Conservation (phyloP, 306 rosid genomes). For the Quercus variabilis region DNA sequence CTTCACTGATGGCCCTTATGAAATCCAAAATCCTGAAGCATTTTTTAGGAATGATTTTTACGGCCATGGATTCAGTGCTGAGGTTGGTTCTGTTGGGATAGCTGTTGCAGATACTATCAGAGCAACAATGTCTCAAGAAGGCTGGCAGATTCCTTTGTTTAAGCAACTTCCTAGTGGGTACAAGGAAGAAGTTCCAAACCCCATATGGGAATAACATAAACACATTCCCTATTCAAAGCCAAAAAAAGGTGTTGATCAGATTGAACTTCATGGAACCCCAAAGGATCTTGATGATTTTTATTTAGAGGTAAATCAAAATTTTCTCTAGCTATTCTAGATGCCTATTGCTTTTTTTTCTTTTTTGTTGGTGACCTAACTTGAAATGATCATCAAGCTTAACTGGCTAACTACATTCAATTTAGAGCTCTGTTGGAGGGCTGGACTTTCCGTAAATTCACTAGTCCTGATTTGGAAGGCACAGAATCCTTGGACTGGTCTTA, state of each 20-base stretch:
- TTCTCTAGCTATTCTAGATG: slow-evolving; percentile 14
- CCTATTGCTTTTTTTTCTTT: neutral
- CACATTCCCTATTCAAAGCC: slow-evolving; percentile 80
- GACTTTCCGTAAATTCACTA: slow-evolving; percentile 76
- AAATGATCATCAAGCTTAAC: slow-evolving; percentile 70
- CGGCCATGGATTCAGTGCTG: no score
- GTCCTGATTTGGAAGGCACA: slow-evolving; percentile 95
- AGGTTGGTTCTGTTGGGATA: no score
- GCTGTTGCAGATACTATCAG: no score
- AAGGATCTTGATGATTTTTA: slow-evolving; percentile 91
- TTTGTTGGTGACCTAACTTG: slow-evolving; percentile 7
- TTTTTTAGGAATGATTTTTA: no score
- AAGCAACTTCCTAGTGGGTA: no score
- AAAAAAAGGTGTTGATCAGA: slow-evolving; percentile 62
- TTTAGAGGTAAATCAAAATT: slow-evolving; percentile 52
- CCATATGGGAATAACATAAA: no score
- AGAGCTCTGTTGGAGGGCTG: slow-evolving; percentile 88
- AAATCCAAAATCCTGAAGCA: no score
- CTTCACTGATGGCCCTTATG: no score
- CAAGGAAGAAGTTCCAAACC: no score
- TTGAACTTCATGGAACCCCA: slow-evolving; percentile 66
- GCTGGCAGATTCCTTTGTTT: no score
- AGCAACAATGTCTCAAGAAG: no score
- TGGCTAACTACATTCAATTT: slow-evolving; percentile 82
- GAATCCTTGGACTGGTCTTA: slow-evolving; percentile 94